phyloP scores from a whole-genome alignment of 192 early-diverging fungal species.

The Coemansia sp. region DNA sequence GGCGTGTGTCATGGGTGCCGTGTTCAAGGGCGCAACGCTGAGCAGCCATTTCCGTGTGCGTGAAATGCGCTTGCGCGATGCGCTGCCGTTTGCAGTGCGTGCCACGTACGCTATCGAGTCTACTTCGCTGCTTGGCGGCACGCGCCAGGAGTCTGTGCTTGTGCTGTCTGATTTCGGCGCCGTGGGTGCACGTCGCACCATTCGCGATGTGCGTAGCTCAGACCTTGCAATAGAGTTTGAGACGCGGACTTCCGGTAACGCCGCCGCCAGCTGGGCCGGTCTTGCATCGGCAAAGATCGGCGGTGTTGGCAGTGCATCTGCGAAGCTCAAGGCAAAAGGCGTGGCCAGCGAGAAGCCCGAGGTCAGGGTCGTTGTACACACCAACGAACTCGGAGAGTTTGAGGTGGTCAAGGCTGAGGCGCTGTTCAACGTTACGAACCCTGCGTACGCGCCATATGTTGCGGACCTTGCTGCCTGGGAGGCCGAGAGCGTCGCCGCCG shows the following conservation, averaged over 20 bases:
- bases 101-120: slow-evolving; percentile 51
- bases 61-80: slow-evolving; percentile 84
- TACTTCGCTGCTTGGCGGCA: slow-evolving; percentile 58
- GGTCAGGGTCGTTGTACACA: slow-evolving; percentile 78
- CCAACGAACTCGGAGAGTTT: slow-evolving; percentile 76
- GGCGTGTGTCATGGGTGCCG: slow-evolving; percentile 88
- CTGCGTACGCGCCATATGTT: slow-evolving; percentile 24
- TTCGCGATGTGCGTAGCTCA: slow-evolving; percentile 72
- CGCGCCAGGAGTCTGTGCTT: slow-evolving; percentile 32
- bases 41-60: slow-evolving; percentile 85
- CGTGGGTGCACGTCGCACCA: slow-evolving; percentile 79
- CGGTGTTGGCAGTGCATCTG: slow-evolving; percentile 69
- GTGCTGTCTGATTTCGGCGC: slow-evolving; percentile 57
- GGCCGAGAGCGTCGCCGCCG: slow-evolving; percentile 49
- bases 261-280: slow-evolving; percentile 10
- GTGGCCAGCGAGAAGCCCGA: slow-evolving; percentile 63
- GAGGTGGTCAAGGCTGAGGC: slow-evolving; percentile 59
- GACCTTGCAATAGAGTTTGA: slow-evolving; percentile 67
- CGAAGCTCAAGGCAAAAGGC: slow-evolving; percentile 59
- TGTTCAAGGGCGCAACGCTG: slow-evolving; percentile 80
- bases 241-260: slow-evolving; percentile 65
- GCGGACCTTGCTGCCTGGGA: slow-evolving; percentile 43
- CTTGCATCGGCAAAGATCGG: slow-evolving; percentile 56
- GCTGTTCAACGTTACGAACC: slow-evolving; percentile 52
- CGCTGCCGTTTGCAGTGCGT: slow-evolving; percentile 56